Conservation (phyloP, 257 asterid genomes). For the Linaria vulgaris region DNA sequence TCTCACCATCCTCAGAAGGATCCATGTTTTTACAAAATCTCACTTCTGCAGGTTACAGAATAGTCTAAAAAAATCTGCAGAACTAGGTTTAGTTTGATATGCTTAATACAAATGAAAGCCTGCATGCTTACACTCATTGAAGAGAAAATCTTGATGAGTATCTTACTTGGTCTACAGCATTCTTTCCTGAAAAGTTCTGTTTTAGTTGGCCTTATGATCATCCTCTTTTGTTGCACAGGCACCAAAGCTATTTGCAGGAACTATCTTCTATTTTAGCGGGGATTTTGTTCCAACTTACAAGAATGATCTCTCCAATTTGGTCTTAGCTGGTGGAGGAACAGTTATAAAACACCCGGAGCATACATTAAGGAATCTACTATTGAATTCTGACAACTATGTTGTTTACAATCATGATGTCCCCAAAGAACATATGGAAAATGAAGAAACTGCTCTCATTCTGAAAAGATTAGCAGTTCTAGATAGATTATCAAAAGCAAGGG, state of each 20-base stretch:
- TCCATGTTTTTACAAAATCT: background rate
- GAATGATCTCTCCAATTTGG: slow-evolving; percentile 57
- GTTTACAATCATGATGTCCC: no score
- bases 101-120: background rate
- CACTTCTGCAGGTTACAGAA: slow-evolving; percentile 8
- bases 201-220: background rate
- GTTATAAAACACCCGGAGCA: slow-evolving; percentile 44
- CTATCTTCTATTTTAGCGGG: slow-evolving; percentile 57
- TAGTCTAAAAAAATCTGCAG: background rate
- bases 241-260: slow-evolving; percentile 67
- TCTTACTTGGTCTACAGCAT: no score
- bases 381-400: slow-evolving; percentile 30
- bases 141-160: background rate
- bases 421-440: no score
- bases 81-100: background rate
- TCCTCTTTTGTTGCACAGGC: slow-evolving; percentile 41
- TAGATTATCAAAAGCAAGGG: slow-evolving; percentile 53
- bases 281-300: slow-evolving; percentile 61
- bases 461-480: no score
- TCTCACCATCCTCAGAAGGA: background rate
- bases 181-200: background rate
- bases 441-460: no score
- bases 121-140: background rate
- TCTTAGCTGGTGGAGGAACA: slow-evolving; percentile 67
- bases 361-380: slow-evolving; percentile 18